phyloP scores from a whole-genome alignment of 2,329 filamentous ascomycete species.

The Fusarium transvaalense region DNA sequence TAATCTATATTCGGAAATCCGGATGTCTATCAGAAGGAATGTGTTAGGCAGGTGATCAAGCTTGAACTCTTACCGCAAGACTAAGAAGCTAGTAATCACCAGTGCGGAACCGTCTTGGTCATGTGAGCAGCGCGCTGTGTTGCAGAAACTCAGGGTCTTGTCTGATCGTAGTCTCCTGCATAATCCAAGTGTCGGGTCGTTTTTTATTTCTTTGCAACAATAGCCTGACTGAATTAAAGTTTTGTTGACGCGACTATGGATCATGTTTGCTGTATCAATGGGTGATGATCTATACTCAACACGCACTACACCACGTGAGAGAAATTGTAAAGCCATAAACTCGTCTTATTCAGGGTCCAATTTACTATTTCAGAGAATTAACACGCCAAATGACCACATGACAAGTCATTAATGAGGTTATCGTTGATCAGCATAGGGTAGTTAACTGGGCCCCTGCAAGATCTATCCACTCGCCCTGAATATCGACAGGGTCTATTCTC shows the following conservation, averaged over 20 bases:
- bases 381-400: neutral
- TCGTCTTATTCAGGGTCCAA: neutral
- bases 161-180: neutral
- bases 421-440: conserved; percentile 5
- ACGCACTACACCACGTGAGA: neutral
- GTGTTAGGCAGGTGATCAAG: neutral
- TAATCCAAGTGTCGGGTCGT: neutral
- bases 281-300: neutral
- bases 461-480: neutral
- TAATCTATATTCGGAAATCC: conserved; percentile 3
- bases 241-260: neutral
- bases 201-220: neutral
- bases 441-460: neutral
- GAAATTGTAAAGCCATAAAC: neutral
- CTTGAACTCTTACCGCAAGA: neutral
- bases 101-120: neutral
- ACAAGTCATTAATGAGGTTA: neutral
- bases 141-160: neutral
- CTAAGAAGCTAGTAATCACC: neutral
- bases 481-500: neutral
- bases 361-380: neutral
- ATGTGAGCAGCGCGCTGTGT: neutral
- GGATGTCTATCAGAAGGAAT: neutral
- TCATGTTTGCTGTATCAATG: neutral
- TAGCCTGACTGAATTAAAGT: too few species aligned